These are phyloP conservation scores for Globisporangium paroecandrum DNA, from an alignment of 352 stramenopile species.

Conservation along the genomic window DNA sequence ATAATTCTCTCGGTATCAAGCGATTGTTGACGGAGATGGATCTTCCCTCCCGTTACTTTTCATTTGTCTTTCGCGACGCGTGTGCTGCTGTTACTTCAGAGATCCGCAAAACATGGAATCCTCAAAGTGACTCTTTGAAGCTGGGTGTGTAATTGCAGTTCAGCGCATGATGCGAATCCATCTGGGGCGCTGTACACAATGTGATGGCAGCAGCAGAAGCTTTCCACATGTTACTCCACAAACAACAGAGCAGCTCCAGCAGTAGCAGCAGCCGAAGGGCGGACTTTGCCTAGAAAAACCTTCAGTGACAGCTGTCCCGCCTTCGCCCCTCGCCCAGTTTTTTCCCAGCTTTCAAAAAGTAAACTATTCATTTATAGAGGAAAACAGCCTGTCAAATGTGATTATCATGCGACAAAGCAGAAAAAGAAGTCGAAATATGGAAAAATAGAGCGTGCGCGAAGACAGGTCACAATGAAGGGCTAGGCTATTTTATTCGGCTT, in stretches of 20 bases:
- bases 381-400: not conserved
- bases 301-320: not conserved
- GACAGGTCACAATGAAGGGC: not conserved
- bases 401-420: not conserved
- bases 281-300: not conserved
- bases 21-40: not conserved
- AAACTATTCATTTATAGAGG: not conserved
- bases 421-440: not conserved
- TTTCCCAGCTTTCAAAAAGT: not conserved
- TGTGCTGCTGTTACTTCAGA: not conserved
- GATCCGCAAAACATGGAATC: not conserved
- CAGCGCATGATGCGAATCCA: conserved; percentile 2
- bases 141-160: conserved; percentile 6
- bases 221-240: too few species aligned
- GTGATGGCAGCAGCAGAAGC: not conserved
- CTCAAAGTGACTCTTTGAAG: not conserved
- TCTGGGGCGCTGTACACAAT: not conserved
- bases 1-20: too few species aligned
- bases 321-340: not conserved
- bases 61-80: not conserved
- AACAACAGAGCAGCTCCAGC: not conserved
- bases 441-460: not conserved
- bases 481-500: too few species aligned
- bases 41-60: not conserved
- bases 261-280: not conserved